phyloP scores from a whole-genome alignment of 139 green algal genomes.

The Chlorella sp. region DNA sequence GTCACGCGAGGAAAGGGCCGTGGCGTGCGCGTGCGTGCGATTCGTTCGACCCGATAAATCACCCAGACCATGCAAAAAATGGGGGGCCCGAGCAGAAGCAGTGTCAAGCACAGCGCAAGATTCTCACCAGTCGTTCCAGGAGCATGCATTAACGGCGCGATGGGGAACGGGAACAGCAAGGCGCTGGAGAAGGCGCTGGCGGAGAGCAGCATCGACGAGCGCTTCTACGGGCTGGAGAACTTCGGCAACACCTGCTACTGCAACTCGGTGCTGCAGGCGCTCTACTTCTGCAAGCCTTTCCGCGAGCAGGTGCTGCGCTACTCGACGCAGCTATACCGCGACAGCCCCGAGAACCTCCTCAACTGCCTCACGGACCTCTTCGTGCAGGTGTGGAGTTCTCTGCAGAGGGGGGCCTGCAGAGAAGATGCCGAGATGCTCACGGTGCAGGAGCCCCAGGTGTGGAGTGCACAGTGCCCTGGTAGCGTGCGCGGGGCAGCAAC shows the following conservation, averaged over 20 bases:
- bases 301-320: constrained; percentile 78
- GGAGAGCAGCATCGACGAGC: constrained; percentile 72
- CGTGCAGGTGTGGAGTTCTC: constrained; percentile 38
- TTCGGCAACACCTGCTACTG: constrained; percentile 99
- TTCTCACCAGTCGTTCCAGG: too few relatives aligned
- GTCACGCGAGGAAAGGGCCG: too few relatives aligned
- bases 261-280: constrained; percentile 93
- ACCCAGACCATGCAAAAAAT: too few relatives aligned
- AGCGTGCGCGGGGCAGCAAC: neutral
- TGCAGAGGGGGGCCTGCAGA: too few relatives aligned
- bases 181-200: constrained; percentile 69
- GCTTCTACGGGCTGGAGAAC: constrained; percentile 97
- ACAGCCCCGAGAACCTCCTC: constrained; percentile 82
- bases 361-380: constrained; percentile 89
- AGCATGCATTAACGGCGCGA: too few relatives aligned
- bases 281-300: constrained; percentile 89
- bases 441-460: too few relatives aligned
- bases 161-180: constrained; percentile 61
- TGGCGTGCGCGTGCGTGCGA: too few relatives aligned
- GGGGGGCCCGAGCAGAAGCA: too few relatives aligned
- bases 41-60: too few relatives aligned
- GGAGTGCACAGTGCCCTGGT: neutral
- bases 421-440: too few relatives aligned
- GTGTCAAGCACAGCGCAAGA: too few relatives aligned
- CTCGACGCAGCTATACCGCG: constrained; percentile 29